Evolutionary conservation across 768 basidiomycete genomes (phyloP).

Genomic region (Phaeotremella skinneri): DNA sequence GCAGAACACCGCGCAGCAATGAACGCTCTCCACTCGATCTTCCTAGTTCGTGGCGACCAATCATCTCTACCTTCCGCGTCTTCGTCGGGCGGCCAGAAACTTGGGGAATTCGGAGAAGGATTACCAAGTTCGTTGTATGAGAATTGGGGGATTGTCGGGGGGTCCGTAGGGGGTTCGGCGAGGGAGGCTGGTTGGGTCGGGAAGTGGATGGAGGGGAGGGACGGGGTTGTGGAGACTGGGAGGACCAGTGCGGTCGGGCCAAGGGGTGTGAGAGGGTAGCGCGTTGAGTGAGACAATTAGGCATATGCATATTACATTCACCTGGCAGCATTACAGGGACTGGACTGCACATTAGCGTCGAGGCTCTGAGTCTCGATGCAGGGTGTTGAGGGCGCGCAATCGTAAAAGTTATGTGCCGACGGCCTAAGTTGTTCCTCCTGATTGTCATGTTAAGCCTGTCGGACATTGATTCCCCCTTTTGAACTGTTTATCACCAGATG

Average conservation of each 20-base stretch:
- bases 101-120: conserved; percentile 4
- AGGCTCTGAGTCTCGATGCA: no score
- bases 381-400: no score
- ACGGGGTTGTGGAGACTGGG: conserved; percentile 2
- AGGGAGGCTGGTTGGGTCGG: neutral
- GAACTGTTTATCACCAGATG: no score
- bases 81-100: conserved; percentile 39
- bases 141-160: neutral
- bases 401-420: no score
- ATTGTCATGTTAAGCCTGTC: no score
- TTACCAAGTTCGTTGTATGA: conserved; percentile 10
- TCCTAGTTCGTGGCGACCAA: conserved; percentile 40
- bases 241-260: neutral
- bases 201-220: neutral
- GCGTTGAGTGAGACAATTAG: neutral
- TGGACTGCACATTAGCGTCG: no score
- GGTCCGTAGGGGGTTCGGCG: neutral
- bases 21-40: conserved; percentile 46
- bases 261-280: neutral
- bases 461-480: no score
- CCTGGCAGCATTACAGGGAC: no score
- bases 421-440: no score
- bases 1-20: conserved; percentile 77
- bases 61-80: conserved; percentile 42
- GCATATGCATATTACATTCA: neutral